Evolutionary conservation across 352 stramenopile species (phyloP).

Genomic region (Phytophthora constricta): DNA sequence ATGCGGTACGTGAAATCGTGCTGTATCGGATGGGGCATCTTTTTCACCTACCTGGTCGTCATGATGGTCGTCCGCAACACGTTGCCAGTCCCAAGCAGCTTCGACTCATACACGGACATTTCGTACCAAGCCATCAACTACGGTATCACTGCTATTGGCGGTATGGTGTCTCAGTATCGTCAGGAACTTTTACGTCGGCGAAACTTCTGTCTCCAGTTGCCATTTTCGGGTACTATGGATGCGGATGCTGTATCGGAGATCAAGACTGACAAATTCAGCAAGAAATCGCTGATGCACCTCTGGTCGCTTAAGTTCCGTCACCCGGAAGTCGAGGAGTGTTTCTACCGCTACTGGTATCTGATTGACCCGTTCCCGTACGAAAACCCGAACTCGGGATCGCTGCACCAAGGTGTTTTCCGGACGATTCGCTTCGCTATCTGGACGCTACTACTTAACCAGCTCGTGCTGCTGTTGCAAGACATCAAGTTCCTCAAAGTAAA

Average conservation of each 20-base stretch:
- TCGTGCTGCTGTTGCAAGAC: constrained; percentile 79
- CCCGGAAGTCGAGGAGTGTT: constrained; percentile 77
- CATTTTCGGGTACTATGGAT: constrained; percentile 76
- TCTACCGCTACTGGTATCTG: constrained; percentile 88
- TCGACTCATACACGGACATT: constrained; percentile 78
- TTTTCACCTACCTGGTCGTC: constrained; percentile 70
- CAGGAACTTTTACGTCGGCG: constrained; percentile 75
- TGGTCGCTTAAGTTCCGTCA: constrained; percentile 79
- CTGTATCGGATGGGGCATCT: constrained; percentile 73
- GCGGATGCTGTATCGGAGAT: constrained; percentile 66
- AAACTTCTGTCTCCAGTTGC: constrained; percentile 81
- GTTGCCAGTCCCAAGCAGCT: constrained; percentile 41
- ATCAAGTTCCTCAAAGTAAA: constrained; percentile 82
- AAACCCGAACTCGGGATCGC: constrained; percentile 77
- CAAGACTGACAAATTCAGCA: constrained; percentile 77
- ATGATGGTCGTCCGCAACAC: constrained; percentile 57
- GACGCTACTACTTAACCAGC: constrained; percentile 72
- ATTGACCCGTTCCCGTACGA: constrained; percentile 87
- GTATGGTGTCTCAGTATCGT: constrained; percentile 88
- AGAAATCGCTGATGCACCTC: constrained; percentile 65
- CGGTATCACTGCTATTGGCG: constrained; percentile 76
- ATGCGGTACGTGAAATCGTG: constrained; percentile 84
- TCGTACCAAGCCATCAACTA: constrained; percentile 88
- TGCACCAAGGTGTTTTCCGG: constrained; percentile 75
- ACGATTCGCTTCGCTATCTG: constrained; percentile 81